A percentile compares a stretch with the other conserved stretches of the same genome.
Evolutionary conservation across 345 rosid species (phyloP).

Genomic region (Linum lewisii): DNA sequence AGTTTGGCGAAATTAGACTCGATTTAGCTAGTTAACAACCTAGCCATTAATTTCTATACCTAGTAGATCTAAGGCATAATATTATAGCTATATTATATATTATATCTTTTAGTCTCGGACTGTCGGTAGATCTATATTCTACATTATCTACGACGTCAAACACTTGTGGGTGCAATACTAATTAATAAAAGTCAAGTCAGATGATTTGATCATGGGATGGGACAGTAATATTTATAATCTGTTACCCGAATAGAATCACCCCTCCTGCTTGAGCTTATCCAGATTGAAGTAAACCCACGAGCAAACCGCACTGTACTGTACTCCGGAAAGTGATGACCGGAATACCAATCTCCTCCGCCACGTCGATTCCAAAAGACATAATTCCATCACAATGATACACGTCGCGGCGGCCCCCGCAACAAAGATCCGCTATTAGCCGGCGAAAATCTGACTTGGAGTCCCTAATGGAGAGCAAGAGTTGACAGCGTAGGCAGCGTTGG

Average conservation of each 20-base stretch:
- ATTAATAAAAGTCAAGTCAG: no score
- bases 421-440: background rate
- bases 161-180: no score
- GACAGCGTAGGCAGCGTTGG: background rate
- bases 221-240: background rate
- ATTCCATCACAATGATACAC: constrained; percentile 22
- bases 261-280: constrained; percentile 10
- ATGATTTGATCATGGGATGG: no score
- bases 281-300: constrained; percentile 13
- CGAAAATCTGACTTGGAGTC: background rate
- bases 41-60: no score
- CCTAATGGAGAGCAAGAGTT: background rate
- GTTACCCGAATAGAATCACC: constrained; percentile 17
- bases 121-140: no score
- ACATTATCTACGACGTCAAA: no score
- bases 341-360: constrained; percentile 18
- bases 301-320: constrained; percentile 12
- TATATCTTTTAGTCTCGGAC: no score
- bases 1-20: no score
- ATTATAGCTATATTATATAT: no score
- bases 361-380: constrained; percentile 17
- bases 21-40: no score
- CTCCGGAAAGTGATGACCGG: constrained; percentile 11
- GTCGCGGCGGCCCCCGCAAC: constrained; percentile 5
- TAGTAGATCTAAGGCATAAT: no score